Conservation (phyloP, 2,329 filamentous ascomycete genomes). For the Pseudopyricularia javanii region DNA sequence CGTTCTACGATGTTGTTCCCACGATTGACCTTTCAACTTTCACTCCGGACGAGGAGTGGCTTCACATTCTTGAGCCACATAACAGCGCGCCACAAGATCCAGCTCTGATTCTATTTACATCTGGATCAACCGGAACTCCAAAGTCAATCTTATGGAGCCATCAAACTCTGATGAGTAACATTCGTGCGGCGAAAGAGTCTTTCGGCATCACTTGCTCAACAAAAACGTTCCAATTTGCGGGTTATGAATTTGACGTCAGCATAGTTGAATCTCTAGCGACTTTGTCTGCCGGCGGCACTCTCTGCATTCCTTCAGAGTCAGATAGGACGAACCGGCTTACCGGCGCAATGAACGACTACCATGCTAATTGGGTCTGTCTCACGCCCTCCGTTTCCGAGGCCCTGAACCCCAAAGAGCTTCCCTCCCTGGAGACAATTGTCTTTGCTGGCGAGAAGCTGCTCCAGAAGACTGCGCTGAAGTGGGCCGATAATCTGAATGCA, state of each 20-base stretch:
- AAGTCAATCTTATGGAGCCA: slow-evolving; percentile 26
- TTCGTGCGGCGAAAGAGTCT: slow-evolving; percentile 14
- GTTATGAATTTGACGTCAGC: slow-evolving; percentile 27
- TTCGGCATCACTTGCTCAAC: background rate
- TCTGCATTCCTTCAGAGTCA: background rate
- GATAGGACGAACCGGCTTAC: background rate
- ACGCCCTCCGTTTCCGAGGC: background rate
- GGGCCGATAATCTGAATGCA: background rate
- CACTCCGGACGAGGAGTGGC: background rate
- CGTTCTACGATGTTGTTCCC: background rate
- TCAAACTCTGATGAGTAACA: slow-evolving; percentile 18
- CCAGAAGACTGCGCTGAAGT: background rate
- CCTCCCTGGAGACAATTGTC: background rate
- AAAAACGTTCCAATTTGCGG: slow-evolving; percentile 25
- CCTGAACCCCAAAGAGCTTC: background rate
- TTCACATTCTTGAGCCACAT: background rate
- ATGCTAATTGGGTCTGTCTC: background rate
- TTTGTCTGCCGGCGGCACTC: background rate
- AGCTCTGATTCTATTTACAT: slow-evolving; percentile 28
- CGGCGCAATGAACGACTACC: background rate
- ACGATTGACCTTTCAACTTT: slow-evolving; percentile 11
- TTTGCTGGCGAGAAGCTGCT: background rate
- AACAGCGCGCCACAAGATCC: background rate
- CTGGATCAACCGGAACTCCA: slow-evolving; percentile 27
- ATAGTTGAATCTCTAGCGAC: slow-evolving; percentile 6